Percentiles rank a stretch among this genome's conserved stretches.
Conservation (phyloP, 2,329 filamentous ascomycete species). For the Cordyceps tenuipes region DNA sequence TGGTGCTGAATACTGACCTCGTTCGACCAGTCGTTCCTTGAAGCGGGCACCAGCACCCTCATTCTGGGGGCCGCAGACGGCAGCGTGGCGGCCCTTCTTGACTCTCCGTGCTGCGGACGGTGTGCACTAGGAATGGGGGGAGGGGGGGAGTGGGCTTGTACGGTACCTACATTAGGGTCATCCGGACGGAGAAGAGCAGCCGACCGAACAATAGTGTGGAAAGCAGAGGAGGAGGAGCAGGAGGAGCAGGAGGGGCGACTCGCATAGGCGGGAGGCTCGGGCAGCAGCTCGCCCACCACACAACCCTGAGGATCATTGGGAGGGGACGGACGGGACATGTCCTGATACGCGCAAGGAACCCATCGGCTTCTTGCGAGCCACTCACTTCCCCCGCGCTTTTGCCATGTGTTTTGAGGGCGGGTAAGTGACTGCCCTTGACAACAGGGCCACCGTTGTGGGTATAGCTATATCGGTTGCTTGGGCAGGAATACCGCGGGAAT, state of each 20-base stretch:
- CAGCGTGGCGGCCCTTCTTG: slow-evolving; percentile 1
- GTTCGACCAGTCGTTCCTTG: background rate
- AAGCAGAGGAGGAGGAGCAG: background rate
- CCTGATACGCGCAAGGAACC: background rate
- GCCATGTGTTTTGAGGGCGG: no score
- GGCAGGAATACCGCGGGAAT: no score
- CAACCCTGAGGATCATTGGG: background rate
- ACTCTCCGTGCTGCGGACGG: background rate
- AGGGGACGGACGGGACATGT: no score
- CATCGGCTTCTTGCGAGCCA: background rate
- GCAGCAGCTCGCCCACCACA: background rate
- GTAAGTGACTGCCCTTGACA: background rate
- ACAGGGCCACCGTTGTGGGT: background rate
- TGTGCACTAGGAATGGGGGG: slow-evolving; percentile 1
- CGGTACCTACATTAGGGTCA: slow-evolving; percentile 8
- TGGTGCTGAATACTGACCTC: background rate
- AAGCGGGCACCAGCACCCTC: background rate
- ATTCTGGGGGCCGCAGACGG: background rate
- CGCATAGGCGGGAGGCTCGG: background rate
- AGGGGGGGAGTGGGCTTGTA: no score
- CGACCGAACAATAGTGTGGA: slow-evolving; percentile 7
- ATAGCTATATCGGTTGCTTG: background rate
- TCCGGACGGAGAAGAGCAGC: slow-evolving; percentile 3
- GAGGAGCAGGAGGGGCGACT: background rate
- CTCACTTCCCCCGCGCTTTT: background rate